Conservation (phyloP, 345 rosid species). For the Schrenkiella parvula region DNA sequence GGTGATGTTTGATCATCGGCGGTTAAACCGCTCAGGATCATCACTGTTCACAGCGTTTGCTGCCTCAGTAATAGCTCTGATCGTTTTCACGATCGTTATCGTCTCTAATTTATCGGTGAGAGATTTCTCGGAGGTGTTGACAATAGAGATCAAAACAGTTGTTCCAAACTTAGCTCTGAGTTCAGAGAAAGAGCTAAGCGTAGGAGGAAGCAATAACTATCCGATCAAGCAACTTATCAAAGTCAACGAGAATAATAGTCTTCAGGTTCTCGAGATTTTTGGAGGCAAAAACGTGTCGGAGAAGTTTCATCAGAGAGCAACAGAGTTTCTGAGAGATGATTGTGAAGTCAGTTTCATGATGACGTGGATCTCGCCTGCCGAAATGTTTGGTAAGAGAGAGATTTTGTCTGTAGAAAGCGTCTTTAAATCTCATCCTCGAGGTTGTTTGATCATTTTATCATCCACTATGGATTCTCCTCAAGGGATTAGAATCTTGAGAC, state of each 20-base stretch:
- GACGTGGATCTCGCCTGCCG: slow-evolving; percentile 67
- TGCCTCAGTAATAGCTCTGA: slow-evolving; percentile 32
- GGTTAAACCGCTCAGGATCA: slow-evolving; percentile 24
- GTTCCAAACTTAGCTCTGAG: slow-evolving; percentile 23
- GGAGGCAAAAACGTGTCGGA: slow-evolving; percentile 15
- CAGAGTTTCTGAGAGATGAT: slow-evolving; percentile 39
- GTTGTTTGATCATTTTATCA: slow-evolving; percentile 58
- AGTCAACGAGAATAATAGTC: slow-evolving; percentile 27
- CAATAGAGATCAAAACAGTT: slow-evolving; percentile 27
- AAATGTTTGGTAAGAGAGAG: slow-evolving; percentile 47
- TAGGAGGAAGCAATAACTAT: background rate
- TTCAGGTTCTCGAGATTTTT: background rate
- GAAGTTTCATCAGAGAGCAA: slow-evolving; percentile 32
- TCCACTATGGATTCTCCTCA: slow-evolving; percentile 45
- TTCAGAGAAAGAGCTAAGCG: slow-evolving; percentile 24
- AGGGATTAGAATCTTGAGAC: slow-evolving; percentile 46
- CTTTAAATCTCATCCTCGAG: slow-evolving; percentile 47
- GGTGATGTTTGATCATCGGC: slow-evolving; percentile 18
- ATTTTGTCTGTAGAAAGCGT: slow-evolving; percentile 46
- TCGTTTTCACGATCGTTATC: slow-evolving; percentile 37
- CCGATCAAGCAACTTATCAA: background rate
- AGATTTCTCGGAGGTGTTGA: slow-evolving; percentile 4
- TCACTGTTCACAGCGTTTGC: slow-evolving; percentile 25
- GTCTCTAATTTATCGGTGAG: slow-evolving; percentile 16
- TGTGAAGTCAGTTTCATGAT: slow-evolving; percentile 53